Evolutionary conservation across 768 basidiomycete genomes (phyloP), one percentile per base, ranked within the genome.

Genomic region (Auriscalpium microsporum): DNA sequence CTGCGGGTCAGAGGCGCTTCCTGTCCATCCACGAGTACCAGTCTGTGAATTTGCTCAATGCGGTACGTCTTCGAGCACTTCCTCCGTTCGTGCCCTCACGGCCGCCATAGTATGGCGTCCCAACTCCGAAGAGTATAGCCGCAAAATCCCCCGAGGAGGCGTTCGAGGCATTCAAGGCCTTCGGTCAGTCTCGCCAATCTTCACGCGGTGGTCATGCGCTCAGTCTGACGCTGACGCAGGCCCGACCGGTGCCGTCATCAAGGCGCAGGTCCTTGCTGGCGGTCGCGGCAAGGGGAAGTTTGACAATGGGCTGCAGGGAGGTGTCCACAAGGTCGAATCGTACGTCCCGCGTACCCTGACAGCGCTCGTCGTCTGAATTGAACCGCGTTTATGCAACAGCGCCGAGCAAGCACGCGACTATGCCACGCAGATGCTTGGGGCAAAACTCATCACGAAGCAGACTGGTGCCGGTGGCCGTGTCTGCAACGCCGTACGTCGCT

Each of bases 11-110:
- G 80, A 89, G 79, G 75, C 90, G 94, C 61, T 88, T 84, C 69
- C 83, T 97, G 65, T 95, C 93, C 23, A 94, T 99, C 65, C 96
- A 99, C 73, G 96, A 99, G 75, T 91, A 96, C 75, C 94, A 98
- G 72, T 95, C 94, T 45, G 88, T 98, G 71, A 85, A 86, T 61
- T 78, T 99, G 47, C 81, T 99, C 63, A 96, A 97, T 75, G 86
- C 92, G 60, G 95, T 97, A 60, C 16, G 49, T 37, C 38, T 50
- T 38, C 45, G 17, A 49, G 23, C 52, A 36, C 19, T 40, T 1
- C 10, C 7, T 37, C 45, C 1, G 48, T 45, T 48, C 51, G 49
- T 50, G 28, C 28, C 49, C 42, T 50, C 48, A 55, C 37, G 33
- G 17, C 42, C 58, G 14, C 3, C n/a, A n/a, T 63, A 98, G 94